Conservation (phyloP, 306 rosid genomes). For the Lagenaria siceraria region DNA sequence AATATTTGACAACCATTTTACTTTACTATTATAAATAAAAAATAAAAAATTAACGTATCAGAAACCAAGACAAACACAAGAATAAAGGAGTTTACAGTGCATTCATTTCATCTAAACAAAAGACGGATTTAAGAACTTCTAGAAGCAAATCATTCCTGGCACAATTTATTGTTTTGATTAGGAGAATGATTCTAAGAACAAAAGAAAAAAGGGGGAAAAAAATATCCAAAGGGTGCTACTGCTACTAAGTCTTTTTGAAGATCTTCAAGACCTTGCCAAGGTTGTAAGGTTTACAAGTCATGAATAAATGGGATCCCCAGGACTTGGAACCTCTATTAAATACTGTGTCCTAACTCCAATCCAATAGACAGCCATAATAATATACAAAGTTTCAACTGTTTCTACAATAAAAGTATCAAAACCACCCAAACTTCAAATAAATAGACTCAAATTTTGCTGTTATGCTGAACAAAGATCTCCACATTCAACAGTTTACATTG, state of each 20-base stretch:
- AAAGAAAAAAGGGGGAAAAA: no score
- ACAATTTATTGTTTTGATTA: not conserved
- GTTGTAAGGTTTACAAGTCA: not conserved
- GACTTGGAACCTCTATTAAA: not conserved
- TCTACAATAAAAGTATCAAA: not conserved
- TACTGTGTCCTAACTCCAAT: not conserved
- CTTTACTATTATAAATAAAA: not conserved
- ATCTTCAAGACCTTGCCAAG: not conserved
- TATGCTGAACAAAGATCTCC: slow-evolving; percentile 3
- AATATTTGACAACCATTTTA: not conserved
- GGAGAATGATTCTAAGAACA: not conserved
- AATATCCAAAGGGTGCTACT: not conserved
- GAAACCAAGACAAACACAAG: not conserved
- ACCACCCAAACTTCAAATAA: slow-evolving; percentile 6
- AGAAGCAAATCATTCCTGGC: not conserved
- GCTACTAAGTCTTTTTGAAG: not conserved
- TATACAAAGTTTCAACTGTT: slow-evolving; percentile 6
- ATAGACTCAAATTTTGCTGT: not conserved
- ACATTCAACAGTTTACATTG: not conserved
- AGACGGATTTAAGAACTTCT: not conserved
- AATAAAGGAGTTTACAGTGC: not conserved
- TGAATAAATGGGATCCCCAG: not conserved
- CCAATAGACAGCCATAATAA: not conserved
- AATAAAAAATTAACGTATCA: not conserved
- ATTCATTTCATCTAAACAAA: not conserved